Base-by-base conservation (phyloP, 257 asterid species). In the Capsicum chinense region DNA sequence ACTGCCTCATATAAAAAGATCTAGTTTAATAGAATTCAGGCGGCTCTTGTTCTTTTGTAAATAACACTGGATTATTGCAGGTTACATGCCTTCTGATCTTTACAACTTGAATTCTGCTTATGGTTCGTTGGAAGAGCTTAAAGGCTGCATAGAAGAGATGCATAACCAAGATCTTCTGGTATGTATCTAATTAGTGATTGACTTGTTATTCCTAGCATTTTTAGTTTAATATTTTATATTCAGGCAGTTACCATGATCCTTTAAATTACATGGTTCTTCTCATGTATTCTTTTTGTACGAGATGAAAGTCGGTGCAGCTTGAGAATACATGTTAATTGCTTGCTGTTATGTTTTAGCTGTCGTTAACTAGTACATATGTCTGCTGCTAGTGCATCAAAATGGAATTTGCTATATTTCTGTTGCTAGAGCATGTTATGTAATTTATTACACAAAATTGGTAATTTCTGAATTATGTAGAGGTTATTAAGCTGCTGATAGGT, bases 81-180 rank as follows among this genome's bases (percentile, higher is more conserved):
- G 91, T 82, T 89, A 89, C 86, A 87, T 89, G 91, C 91, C 91
- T 78, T 87, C 88, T 74, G 91, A 89, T 83, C 87, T 89, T 67
- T 89, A 89, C 87, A 89, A 89, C 88, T 86, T 89, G 85, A 89
- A 87, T 83, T 87, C 91, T 60, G 89, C 87, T 44, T 88, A 84
- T 79, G 90, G 90, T 70, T 81, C 89, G 6, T 85, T 35, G 84
- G 90, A 88, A 68, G 89, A 88, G 85, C 84, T 88, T 63, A 88
- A 84, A 74, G 2, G 67, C 71, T 88, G 90, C 81, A 82, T 88
- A 59, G 87, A 82, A 70, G 90, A 88, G 81, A 88, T 88, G 87
- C 90, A 88, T 79, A 79, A 85, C 76, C 90, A 88, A 37, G 90
- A 87, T 83, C 86, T 89, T 63, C 81, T 89, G 90, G 87, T 87